Evolutionary conservation across 1,284 basidiomycete genomes (phyloP), one percentile per base, ranked within the genome.

Genomic region (Papiliotrema nemorosa): DNA sequence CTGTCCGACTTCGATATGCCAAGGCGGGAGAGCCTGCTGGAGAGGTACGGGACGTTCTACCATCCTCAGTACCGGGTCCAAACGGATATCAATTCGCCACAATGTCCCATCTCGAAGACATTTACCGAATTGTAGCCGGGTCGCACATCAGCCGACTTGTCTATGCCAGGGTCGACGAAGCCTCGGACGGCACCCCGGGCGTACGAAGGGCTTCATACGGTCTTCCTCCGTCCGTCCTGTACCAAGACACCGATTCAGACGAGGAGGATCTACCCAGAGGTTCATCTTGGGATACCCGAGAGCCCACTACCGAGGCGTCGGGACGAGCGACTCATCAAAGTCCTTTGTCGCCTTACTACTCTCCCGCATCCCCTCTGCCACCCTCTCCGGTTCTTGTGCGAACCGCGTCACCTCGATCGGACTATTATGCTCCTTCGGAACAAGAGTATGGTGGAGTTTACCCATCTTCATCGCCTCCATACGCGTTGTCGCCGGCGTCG

Each of bases 211-310:
- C 20, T n/a, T n/a, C n/a, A n/a, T 60, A 60, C 31, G 56, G 56
- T 20, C 36, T 63, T 6, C 57, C 58, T 18, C 21, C 24, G 4
- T 59, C 59, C 9, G n/a, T 60, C 24, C 43, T 60, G 3, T 63
- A 60, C 47, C n/a, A n/a, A n/a, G n/a, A n/a, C n/a, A 5, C 16
- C 16, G 42, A 39, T 39, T 22, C 18, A 3, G 25, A 25, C 21
- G 47, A 49, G 6, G 47, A 39, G 25, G 47, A 49, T 14, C 47
- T 49, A 6, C 47, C 47, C 9, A 22, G 47, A 10, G 37, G 38
- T 25, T 14, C 18, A n/a, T 6, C 10, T 14, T n/a, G 18, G 24
- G 26, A 29, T 20, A 18, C 18, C 4, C 29, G 44, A 10, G 27
- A 31, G 31, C 27, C 16, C 5, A 35, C 44, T 10, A 18, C 16